Evolutionary conservation across 352 stramenopile species (phyloP), one percentile per base, ranked within the genome.

Genomic region (Pythium phragmiticola): DNA sequence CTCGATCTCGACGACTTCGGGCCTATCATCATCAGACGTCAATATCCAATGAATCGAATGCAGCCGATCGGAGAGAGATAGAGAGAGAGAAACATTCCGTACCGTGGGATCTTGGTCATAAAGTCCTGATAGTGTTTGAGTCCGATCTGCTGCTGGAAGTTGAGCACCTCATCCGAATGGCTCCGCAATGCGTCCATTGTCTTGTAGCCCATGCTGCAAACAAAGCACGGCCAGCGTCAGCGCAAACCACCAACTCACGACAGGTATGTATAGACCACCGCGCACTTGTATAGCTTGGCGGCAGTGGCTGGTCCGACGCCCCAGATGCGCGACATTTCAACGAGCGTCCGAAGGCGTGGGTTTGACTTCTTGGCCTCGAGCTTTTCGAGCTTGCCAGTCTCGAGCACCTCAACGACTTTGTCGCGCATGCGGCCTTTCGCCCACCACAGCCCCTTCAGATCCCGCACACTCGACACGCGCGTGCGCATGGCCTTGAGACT

Each of bases 81-180:
- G 26, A 30, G 26, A 30, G 26, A 21, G 21, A 21, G 21, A 19
- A 19, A 14, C 8, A 16, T 11, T 34, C 6, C 23, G 4, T 59
- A 81, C 76, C 82, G 73, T n/a, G 83, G 85, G 47, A 94, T 92
- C 56, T 89, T 92, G 2, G 72, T 80, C 36, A 90, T 58, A 48
- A 95, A 89, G 53, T 92, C 82, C 50, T 92, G 58, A 26, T 93
- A 95, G 57, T 89, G 78, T 36, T 87, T 90, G 42, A 95, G 71
- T 41, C 86, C 86, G 59, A 93, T 93, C 51, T 84, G 73, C 50
- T 95, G 86, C 53, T 95, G 82, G 0, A 66, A 52, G 13, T 65
- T 88, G 34, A 95, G 57, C 16, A 81, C 67, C 7, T 68, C 52
- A 0, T 76, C 68, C 36, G 71, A 63, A 14, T 78, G 78, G 55